A percentile compares a stretch with the other conserved stretches of the same genome.
Conservation (phyloP, 768 basidiomycete genomes). For the Cystobasidiopsis lactophilus region DNA sequence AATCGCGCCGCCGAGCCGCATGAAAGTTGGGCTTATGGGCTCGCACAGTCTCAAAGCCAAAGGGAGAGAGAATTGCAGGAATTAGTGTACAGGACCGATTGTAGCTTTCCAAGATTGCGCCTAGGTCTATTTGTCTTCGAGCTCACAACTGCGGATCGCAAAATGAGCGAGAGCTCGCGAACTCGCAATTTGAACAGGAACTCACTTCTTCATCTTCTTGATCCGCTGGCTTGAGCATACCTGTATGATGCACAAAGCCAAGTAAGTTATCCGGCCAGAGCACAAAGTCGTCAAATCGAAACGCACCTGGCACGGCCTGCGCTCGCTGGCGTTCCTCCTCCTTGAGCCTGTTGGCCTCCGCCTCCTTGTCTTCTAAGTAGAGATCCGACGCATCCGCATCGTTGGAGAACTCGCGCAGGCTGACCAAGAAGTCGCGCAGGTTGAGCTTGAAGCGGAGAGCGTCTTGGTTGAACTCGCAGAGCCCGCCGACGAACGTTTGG, state of each 20-base stretch:
- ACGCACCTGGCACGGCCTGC: conserved; percentile 88
- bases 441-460: conserved; percentile 48
- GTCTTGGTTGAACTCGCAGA: conserved; percentile 28
- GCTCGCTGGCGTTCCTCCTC: conserved; percentile 70
- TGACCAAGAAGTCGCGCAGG: conserved; percentile 89
- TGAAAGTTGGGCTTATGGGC: too few species aligned
- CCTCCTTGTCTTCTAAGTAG: conserved; percentile 83
- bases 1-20: too few species aligned
- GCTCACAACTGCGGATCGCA: too few species aligned
- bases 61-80: too few species aligned
- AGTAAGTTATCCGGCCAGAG: conserved; percentile 5
- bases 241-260: neutral
- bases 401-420: conserved; percentile 77
- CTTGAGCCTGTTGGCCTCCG: conserved; percentile 51
- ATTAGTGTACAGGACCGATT: too few species aligned
- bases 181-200: too few species aligned
- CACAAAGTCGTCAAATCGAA: conserved; percentile 40
- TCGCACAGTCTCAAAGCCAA: too few species aligned
- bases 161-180: too few species aligned
- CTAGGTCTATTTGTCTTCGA: too few species aligned
- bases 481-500: conserved; percentile 25
- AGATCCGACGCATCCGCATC: conserved; percentile 76
- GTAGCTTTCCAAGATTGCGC: too few species aligned
- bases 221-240: conserved; percentile 1
- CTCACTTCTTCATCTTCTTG: too few species aligned